Evolutionary conservation across 495 filamentous ascomycete genomes (phyloP), one percentile per base, ranked within the genome.

Genomic region (Durotheca rogersii): DNA sequence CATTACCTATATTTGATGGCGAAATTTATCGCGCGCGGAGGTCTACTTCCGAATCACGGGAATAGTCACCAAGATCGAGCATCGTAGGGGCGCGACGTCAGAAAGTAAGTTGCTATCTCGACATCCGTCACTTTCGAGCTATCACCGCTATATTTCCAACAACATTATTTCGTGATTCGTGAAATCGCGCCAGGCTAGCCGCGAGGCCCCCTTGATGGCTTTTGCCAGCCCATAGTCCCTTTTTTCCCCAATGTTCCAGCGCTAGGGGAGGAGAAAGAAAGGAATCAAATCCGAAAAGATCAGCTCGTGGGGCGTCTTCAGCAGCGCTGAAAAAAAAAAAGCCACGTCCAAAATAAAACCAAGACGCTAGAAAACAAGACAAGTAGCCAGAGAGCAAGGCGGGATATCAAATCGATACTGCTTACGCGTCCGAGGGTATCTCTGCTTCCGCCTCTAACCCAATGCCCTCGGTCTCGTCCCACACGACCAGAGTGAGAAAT

Each of bases 111-210:
- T 39, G 32, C 43, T 45, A 58, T 11, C 36, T 44, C 23, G 27
- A 47, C 29, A 37, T 37, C 12, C 36, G 11, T 30, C 33, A 41
- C 49, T 41, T 9, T 39, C 37, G 37, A 44, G 31, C 30, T 47
- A 54, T 47, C 45, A 12, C 35, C 14, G 17, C 41, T 36, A 21
- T 18, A 39, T 3, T 23, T 53, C 41, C 41, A 31, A 46, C 53
- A 54, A 54, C 42, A 16, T 54, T 31, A 54, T 45, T 9, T 54
- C 56, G 30, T 59, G 45, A 59, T 59, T 59, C 56, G 32, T 59
- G 23, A 53, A 51, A 54, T 51, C 50, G 51, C 47, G 50, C 41
- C 32, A 42, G 46, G 41, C 20, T 42, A 54, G 50, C 56, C 50
- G 50, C 36, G 56, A 59, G 50, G 50, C 56, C 9, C 23, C 23